These are phyloP conservation scores for Leishmania lainsoni DNA, from an alignment of 208 protist genomes.

Conservation along the genomic window DNA sequence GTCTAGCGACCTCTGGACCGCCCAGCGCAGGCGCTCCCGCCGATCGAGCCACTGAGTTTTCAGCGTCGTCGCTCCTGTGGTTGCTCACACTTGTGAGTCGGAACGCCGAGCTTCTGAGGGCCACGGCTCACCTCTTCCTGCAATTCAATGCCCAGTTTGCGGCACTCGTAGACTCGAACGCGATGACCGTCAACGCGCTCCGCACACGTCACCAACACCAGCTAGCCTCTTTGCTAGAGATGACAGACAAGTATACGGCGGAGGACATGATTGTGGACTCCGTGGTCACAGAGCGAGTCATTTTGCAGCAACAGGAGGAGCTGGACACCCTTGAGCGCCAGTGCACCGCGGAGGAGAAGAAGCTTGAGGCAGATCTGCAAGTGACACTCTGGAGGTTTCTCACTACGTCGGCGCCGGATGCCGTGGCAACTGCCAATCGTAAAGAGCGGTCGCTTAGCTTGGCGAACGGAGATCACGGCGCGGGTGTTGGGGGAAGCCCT, in stretches of 20 bases:
- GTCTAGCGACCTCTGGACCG: background rate
- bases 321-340: conserved; percentile 47
- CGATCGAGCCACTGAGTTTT: background rate
- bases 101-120: conserved; percentile 51
- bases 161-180: conserved; percentile 23
- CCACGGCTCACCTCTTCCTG: conserved; percentile 54
- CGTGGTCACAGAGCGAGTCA: conserved; percentile 54
- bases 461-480: conserved; percentile 1
- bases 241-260: conserved; percentile 37
- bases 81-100: conserved; percentile 68
- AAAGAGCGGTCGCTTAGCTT: conserved; percentile 18
- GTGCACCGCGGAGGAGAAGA: conserved; percentile 19
- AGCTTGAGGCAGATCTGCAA: conserved; percentile 47
- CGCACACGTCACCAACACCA: conserved; percentile 57
- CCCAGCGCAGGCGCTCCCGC: background rate
- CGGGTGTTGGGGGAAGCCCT: background rate
- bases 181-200: conserved; percentile 33
- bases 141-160: conserved; percentile 63
- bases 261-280: conserved; percentile 70
- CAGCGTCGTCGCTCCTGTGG: conserved; percentile 45
- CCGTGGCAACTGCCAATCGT: conserved; percentile 40
- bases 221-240: conserved; percentile 59
- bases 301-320: conserved; percentile 67
- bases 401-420: conserved; percentile 57
- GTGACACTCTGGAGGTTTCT: conserved; percentile 50